phyloP scores from a whole-genome alignment of 202 grass and related monocot genomes.

The Hordeum pubiflorum region DNA sequence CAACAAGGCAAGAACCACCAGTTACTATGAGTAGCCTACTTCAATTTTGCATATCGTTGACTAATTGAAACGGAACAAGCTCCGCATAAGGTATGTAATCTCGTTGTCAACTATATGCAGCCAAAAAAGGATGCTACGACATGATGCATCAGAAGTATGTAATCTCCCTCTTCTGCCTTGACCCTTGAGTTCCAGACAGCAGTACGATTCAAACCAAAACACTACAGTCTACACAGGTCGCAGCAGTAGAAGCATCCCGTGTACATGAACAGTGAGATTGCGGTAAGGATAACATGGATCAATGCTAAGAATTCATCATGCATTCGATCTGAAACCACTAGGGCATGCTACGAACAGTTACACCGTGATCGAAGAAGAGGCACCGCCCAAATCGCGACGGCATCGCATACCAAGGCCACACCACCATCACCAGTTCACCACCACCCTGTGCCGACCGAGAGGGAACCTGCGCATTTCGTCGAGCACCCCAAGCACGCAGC shows the following conservation, averaged over 20 bases:
- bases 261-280: background rate
- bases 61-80: no score
- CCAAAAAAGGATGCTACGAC: background rate
- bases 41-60: background rate
- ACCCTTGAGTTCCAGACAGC: background rate
- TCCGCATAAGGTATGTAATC: no score
- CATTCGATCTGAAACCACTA: background rate
- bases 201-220: background rate
- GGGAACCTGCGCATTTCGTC: background rate
- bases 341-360: background rate
- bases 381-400: background rate
- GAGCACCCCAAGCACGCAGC: background rate
- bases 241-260: background rate
- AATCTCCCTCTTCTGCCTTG: background rate
- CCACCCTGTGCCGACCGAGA: background rate
- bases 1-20: background rate
- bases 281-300: slow-evolving; percentile 1
- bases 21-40: background rate
- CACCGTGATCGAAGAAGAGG: background rate
- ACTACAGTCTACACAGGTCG: background rate
- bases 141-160: background rate
- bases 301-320: background rate
- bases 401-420: slow-evolving; percentile 3
- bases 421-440: background rate
- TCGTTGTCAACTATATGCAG: background rate